A percentile compares a stretch with the other conserved stretches of the same genome.
phyloP scores from a whole-genome alignment of 306 rosid genomes.

The Ceratonia siliqua region DNA sequence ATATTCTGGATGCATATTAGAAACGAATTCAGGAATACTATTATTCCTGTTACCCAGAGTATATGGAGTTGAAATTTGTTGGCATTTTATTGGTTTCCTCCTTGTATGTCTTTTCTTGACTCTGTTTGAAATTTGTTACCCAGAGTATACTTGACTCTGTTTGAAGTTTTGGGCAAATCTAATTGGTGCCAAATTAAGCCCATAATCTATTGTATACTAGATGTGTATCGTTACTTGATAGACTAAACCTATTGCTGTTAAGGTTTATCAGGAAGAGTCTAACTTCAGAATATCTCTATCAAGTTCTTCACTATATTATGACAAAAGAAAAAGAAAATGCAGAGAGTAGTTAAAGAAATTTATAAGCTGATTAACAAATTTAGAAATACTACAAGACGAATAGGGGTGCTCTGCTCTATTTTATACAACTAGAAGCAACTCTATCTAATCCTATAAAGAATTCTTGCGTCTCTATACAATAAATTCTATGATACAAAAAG shows the following conservation, averaged over 20 bases:
- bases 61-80: conserved; percentile 37
- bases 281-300: too few relatives aligned
- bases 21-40: conserved; percentile 33
- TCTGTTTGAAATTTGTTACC: too few relatives aligned
- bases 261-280: conserved; percentile 28
- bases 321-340: background rate
- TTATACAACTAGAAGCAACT: conserved; percentile 2
- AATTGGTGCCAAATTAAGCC: conserved; percentile 35
- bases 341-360: background rate
- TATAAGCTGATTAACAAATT: background rate
- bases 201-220: conserved; percentile 27
- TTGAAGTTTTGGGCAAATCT: conserved; percentile 34
- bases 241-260: conserved; percentile 29
- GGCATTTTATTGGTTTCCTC: conserved; percentile 35
- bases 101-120: conserved; percentile 31
- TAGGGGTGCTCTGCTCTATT: background rate
- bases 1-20: conserved; percentile 29
- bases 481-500: conserved; percentile 17
- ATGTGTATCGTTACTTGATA: conserved; percentile 18
- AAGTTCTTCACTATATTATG: too few relatives aligned
- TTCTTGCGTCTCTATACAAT: conserved; percentile 34
- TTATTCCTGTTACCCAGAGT: conserved; percentile 31
- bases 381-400: background rate
- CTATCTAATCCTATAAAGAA: conserved; percentile 24
- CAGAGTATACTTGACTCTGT: too few relatives aligned